Percentiles rank a stretch among this genome's conserved stretches.
These are phyloP conservation scores for Debaryomyces robertsiae DNA, from an alignment of 1,139 yeast species.

Conservation along the genomic window DNA sequence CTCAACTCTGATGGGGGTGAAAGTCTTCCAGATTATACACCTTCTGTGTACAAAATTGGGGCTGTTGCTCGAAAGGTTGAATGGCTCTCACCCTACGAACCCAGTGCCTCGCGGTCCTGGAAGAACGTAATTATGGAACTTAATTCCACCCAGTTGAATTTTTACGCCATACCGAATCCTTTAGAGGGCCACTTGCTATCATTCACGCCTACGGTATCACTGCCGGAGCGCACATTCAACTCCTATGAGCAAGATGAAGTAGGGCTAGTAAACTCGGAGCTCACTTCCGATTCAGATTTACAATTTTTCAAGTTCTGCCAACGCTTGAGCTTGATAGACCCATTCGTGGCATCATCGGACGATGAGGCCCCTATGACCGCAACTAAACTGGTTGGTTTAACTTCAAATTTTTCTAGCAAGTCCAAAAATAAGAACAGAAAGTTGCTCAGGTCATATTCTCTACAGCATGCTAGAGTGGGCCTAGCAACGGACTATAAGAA, in stretches of 20 bases:
- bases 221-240: slow-evolving; percentile 19
- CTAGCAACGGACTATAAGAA: slow-evolving; percentile 71
- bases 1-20: slow-evolving; percentile 24
- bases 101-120: slow-evolving; percentile 66
- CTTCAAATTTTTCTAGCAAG: slow-evolving; percentile 7
- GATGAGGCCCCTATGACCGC: neutral
- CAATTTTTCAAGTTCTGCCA: slow-evolving; percentile 38
- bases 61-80: slow-evolving; percentile 59
- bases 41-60: slow-evolving; percentile 60
- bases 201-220: slow-evolving; percentile 20
- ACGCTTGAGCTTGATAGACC: slow-evolving; percentile 23
- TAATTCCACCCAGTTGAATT: slow-evolving; percentile 73
- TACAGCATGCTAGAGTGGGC: slow-evolving; percentile 72
- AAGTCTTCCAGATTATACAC: slow-evolving; percentile 53
- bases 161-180: slow-evolving; percentile 48
- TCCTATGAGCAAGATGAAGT: slow-evolving; percentile 17
- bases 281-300: slow-evolving; percentile 41
- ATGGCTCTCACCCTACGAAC: slow-evolving; percentile 68
- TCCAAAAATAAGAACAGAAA: slow-evolving; percentile 17
- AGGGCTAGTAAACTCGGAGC: slow-evolving; percentile 22
- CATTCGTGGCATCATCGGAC: slow-evolving; percentile 6
- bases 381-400: neutral
- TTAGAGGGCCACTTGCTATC: slow-evolving; percentile 33
- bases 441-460: slow-evolving; percentile 58
- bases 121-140: slow-evolving; percentile 61